Conservation (phyloP, 306 rosid genomes). For the Citrullus colocynthis region DNA sequence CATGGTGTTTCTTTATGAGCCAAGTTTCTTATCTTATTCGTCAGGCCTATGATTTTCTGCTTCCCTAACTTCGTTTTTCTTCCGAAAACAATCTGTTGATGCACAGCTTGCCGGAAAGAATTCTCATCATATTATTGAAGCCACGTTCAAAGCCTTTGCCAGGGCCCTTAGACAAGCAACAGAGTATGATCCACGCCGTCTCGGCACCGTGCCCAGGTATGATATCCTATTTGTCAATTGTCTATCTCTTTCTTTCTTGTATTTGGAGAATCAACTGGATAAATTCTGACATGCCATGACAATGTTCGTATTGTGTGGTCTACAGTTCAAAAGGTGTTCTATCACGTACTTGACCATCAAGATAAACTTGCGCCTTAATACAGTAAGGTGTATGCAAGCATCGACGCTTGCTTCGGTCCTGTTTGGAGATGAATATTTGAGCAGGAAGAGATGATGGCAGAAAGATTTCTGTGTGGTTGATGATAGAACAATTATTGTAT, state of each 20-base stretch:
- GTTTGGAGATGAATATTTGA: background rate
- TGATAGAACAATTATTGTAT: background rate
- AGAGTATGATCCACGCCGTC: constrained; percentile 69
- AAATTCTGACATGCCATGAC: background rate
- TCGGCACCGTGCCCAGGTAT: constrained; percentile 76
- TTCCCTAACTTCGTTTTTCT: background rate
- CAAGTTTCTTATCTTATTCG: background rate
- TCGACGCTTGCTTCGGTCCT: background rate
- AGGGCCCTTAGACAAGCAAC: constrained; percentile 95
- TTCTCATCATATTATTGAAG: constrained; percentile 94
- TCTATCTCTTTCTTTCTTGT: background rate
- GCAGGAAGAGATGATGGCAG: background rate
- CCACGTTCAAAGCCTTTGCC: constrained; percentile 95
- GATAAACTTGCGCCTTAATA: background rate
- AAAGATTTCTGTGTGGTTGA: background rate
- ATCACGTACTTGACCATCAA: constrained; percentile 40
- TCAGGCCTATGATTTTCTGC: background rate
- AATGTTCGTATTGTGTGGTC: background rate
- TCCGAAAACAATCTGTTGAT: background rate
- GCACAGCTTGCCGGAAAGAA: constrained; percentile 73
- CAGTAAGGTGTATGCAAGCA: no score
- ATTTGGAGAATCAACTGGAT: background rate
- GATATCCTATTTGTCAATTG: constrained; percentile 9
- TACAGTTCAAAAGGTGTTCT: constrained; percentile 93
- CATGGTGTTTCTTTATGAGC: background rate